Evolutionary conservation across 2,329 filamentous ascomycete genomes (phyloP), one percentile per base, ranked within the genome.

Genomic region (Arachnomyces sp.): DNA sequence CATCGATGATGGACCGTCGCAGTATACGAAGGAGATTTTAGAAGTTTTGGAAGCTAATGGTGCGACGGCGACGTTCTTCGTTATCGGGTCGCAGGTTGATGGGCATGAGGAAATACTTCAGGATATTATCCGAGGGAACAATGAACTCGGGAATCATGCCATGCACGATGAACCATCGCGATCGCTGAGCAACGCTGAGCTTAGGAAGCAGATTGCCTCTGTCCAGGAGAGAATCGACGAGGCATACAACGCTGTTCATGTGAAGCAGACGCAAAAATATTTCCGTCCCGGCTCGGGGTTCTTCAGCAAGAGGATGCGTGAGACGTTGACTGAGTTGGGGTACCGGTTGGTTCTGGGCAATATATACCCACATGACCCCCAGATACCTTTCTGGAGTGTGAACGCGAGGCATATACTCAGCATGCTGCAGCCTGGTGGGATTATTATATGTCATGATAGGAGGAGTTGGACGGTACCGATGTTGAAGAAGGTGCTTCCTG

Each of bases 361-460:
- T 59, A 80, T 94, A 31, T 94, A 93, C 63, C 88, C 88, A 4
- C 87, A 94, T 65, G 88, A 94, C 64, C 80, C 88, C n/a, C 87
- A 93, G 69, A 81, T 94, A 43, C 69, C 70, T 7, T 81, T 75
- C 53, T 73, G 77, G 49, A 66, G 68, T 47, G 50, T 88, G 38
- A 94, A 94, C 62, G 81, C 84, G 6, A 71, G 68, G 49, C 87
- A 94, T 65, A 76, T 94, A 3, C 60, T 94, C 50, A 87, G 84
- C 63, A 87, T 88, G 82, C 69, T 82, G 28, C 69, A 76, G 34
- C 80, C 83, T 0, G 88, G 88, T 0, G 81, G 76, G 18, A 82
- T 94, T 42, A 80, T 94, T 45, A 81, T 94, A 38, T 89, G 86
- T 56, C 88, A 94, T 65, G 88, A 94, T 65, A 63, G 87, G 49